Conservation (phyloP, 2,329 filamentous ascomycete genomes). For the Helotiales sp. region DNA sequence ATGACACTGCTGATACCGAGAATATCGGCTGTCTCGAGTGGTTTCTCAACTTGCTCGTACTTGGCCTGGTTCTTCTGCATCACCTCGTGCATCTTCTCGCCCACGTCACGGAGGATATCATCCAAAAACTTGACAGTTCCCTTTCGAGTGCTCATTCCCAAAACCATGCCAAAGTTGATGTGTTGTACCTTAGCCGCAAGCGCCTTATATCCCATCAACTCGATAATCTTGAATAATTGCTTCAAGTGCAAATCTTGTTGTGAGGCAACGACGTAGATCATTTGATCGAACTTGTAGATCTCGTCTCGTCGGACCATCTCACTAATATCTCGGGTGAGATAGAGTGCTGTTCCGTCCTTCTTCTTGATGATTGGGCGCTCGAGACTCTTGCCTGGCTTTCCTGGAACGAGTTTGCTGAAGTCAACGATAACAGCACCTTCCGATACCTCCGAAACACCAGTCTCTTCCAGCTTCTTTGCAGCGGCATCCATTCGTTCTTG, state of each 20-base stretch:
- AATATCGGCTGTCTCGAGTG: slow-evolving; percentile 79
- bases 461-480: slow-evolving; percentile 65
- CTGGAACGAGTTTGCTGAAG: slow-evolving; percentile 69
- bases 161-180: slow-evolving; percentile 75
- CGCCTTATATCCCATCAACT: slow-evolving; percentile 71
- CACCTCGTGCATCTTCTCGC: slow-evolving; percentile 96
- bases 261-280: slow-evolving; percentile 79
- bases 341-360: slow-evolving; percentile 75
- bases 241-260: slow-evolving; percentile 75
- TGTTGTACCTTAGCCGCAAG: slow-evolving; percentile 72
- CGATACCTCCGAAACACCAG: slow-evolving; percentile 69
- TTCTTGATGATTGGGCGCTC: slow-evolving; percentile 75
- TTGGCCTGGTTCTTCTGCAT: slow-evolving; percentile 92
- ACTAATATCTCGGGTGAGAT: slow-evolving; percentile 79
- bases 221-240: slow-evolving; percentile 77
- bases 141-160: slow-evolving; percentile 72
- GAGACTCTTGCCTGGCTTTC: slow-evolving; percentile 70
- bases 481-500: slow-evolving; percentile 69
- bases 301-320: slow-evolving; percentile 71
- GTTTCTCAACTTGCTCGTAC: slow-evolving; percentile 87
- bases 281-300: slow-evolving; percentile 72
- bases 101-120: slow-evolving; percentile 78
- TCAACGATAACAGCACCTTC: slow-evolving; percentile 76
- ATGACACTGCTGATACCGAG: slow-evolving; percentile 95
- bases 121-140: slow-evolving; percentile 76